Evolutionary conservation across 345 rosid species (phyloP), one percentile per base, ranked within the genome.

Genomic region (Cardamine occulta): DNA sequence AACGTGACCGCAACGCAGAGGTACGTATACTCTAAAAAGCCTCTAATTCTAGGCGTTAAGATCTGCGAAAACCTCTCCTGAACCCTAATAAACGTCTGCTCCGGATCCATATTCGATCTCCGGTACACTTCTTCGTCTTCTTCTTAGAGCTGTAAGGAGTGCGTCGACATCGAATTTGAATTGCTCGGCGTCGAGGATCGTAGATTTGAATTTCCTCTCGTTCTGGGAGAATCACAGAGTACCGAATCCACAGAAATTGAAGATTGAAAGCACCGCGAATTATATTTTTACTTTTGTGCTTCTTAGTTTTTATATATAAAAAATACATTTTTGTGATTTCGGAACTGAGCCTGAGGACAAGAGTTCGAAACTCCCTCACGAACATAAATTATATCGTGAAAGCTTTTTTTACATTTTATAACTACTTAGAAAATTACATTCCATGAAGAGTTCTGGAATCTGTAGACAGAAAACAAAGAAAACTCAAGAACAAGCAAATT

Each of bases 21-120:
- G 80, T 80, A 93, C 3, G 87, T 73, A 64, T 93, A 96, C 85
- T 96, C 99, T 81, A 96, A 74, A 69, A 91, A 83, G 62, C 61
- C 93, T 82, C 99, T 84, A 28, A 88, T 79, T 80, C 80, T 86
- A 0, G 91, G 97, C 17, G 90, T 88, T 82, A 96, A 80, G 80
- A 93, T 85, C 91, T 88, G 96, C 23, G 96, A 91, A 68, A 96
- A 87, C 83, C 99, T 83, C 86, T 89, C 99, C 79, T 89, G 98
- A 31, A 93, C 96, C 83, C 98, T 78, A 68, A 96, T 89, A 73
- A 93, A 96, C 45, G 98, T 93, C 77, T 96, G 98, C 86, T 89
- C 99, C 47, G 98, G 94, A 93, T 96, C 99, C 99, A 96, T 96
- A 18, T 5, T 81, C 7, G 42, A 51, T 58, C 56, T 17, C 14